Base-by-base conservation (phyloP, 2,329 filamentous ascomycete species). In the Epicoccum sorghinum region DNA sequence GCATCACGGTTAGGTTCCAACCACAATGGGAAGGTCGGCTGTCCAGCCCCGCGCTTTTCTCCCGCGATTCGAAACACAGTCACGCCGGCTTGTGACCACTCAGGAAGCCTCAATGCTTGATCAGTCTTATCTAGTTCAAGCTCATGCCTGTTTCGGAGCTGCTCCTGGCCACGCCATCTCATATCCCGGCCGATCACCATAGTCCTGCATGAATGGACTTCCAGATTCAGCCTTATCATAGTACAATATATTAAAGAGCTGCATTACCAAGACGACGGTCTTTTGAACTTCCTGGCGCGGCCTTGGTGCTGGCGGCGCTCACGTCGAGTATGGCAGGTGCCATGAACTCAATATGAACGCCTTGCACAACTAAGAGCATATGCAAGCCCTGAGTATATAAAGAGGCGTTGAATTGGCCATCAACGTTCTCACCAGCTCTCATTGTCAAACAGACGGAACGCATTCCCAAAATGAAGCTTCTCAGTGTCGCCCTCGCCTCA, bases 381-480 rank as follows among this genome's bases (percentile, higher is more conserved):
- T 33, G 23, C 25, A 24, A 43, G 27, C 36, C 23, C 6, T 29
- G 6, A 7, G 24, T 55, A 46, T 52, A 50, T 55, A 55, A 55
- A 33, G 10, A 14, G 29, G 13, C n/a, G 23, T n/a, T 42, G n/a
- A 27, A 5, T 1, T 22, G 12, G 23, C 37, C 46, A 55, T 46
- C 46, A 47, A 40, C 55, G 38, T 55, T 38, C 36, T 52, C 55
- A 48, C 47, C 27, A 48, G 32, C 45, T 46, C 56, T 29, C 22
- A 45, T 32, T 37, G n/a, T 50, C 46, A 42, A 55, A 18, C 41
- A 46, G 29, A 23, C 42, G 9, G 37, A 41, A 38, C 22, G 8
- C 33, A 18, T 37, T 22, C 39, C 46, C 44, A 44, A 35, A 55
- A 74, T 74, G 71, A 73, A 70, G 66, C 57, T 72, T 44, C 60